Evolutionary conservation across 257 asterid species (phyloP), one percentile per base, ranked within the genome.

Genomic region (Cruciata laevipes): DNA sequence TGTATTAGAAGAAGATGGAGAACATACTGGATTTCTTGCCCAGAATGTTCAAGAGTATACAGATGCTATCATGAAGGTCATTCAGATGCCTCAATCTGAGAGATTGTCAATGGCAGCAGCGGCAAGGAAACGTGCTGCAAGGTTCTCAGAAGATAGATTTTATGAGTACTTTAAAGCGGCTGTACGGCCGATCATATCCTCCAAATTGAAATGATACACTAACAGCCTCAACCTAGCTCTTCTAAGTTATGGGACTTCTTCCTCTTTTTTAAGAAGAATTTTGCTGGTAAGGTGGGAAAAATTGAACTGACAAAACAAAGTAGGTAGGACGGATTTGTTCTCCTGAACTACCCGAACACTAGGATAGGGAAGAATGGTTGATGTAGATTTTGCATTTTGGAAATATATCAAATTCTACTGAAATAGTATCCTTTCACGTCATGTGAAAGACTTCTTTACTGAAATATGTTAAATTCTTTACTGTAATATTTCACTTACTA

Each of bases 1-100:
- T 62, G 95, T 94, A 67, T 72, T 84, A 33, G 80, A 82, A 23
- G 95, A 90, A 85, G 96, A 86, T 58, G 96, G 93, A 59, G 82
- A 69, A 53, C 82, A 78, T 71, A 94, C 97, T n/a, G 97, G 99
- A 49, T 88, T 81, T 72, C 91, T 94, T 1, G 96, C 97, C 9
- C 75, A 83, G 70, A 77, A 69, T 49, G 81, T 82, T 66, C 81
- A 87, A 77, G 96, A 88, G 68, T 94, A 85, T 67, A 27, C 96
- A 47, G 90, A 87, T 40, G 89, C 95, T 56, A 90, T 94, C 65
- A 42, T 82, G 21, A 71, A 76, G 35, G 70, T 90, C 64, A 63
- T 85, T 12, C 74, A 68, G 76, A 87, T 94, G 96, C 80, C 96
- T 7, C 83, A 66, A 47, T 27, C 82, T 3, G 84, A 87, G 65